Evolutionary conservation across 2,329 filamentous ascomycete species (phyloP).

Genomic region (Orbilia quercus): DNA sequence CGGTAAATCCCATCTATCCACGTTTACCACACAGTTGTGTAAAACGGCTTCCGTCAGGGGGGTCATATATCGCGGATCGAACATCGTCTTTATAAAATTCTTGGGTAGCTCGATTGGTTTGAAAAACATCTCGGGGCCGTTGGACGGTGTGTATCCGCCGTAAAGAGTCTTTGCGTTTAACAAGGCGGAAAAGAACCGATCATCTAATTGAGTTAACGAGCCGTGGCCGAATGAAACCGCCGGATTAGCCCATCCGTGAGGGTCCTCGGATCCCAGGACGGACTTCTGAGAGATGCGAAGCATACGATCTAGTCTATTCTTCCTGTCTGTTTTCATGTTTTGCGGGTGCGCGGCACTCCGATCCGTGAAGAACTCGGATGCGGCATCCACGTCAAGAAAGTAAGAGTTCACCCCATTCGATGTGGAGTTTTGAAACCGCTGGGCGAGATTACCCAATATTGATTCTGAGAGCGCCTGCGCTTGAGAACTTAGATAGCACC

Average conservation of each 20-base stretch:
- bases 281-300: constrained; percentile 15
- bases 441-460: constrained; percentile 6
- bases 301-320: constrained; percentile 29
- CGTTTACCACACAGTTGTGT: constrained; percentile 28
- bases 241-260: constrained; percentile 28
- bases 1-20: constrained; percentile 29
- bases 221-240: constrained; percentile 25
- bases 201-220: constrained; percentile 1
- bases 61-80: constrained; percentile 15
- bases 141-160: constrained; percentile 6
- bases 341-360: constrained; percentile 3
- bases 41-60: constrained; percentile 19
- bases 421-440: constrained; percentile 13
- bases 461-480: constrained; percentile 23
- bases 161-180: constrained; percentile 1
- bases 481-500: constrained; percentile 33
- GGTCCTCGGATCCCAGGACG: constrained; percentile 24
- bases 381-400: constrained; percentile 32
- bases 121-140: constrained; percentile 23
- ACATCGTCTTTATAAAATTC: constrained; percentile 30
- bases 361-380: constrained; percentile 26
- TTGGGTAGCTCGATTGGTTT: constrained; percentile 10
- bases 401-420: constrained; percentile 16
- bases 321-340: constrained; percentile 23
- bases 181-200: background rate